Percentiles rank a stretch among this genome's conserved stretches.
Evolutionary conservation across 73 alveolate species (phyloP).

Genomic region (Paramecium tetraurelia): DNA sequence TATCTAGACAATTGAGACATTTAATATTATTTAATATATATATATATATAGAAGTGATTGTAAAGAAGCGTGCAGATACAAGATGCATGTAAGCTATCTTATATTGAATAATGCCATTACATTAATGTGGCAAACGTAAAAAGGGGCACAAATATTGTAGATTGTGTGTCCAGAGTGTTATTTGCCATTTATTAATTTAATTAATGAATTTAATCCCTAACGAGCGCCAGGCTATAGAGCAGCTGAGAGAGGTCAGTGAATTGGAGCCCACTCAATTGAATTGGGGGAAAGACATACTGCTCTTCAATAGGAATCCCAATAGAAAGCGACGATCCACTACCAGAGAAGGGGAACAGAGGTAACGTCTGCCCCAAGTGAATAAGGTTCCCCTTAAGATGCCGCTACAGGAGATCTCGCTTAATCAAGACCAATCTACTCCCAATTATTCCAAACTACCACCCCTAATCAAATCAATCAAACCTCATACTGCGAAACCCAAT

Average conservation of each 20-base stretch:
- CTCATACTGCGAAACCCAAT: neutral
- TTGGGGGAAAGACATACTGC: neutral
- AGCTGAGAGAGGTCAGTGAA: neutral
- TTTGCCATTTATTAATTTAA: neutral
- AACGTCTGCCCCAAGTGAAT: neutral
- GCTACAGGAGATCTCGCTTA: neutral
- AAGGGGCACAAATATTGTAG: constrained; percentile 20
- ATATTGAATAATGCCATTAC: neutral
- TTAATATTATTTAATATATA: neutral
- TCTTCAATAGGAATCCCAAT: neutral
- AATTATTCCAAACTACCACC: neutral
- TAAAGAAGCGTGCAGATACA: constrained; percentile 10
- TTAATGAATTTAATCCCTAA: neutral
- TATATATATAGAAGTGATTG: neutral
- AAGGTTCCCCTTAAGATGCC: neutral
- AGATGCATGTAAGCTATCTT: constrained; percentile 15
- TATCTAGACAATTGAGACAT: constrained; percentile 43
- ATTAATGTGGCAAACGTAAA: neutral
- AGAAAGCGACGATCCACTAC: neutral
- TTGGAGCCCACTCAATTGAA: neutral
- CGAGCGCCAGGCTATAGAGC: constrained; percentile 17
- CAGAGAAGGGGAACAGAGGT: neutral
- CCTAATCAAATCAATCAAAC: neutral
- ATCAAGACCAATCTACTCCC: neutral
- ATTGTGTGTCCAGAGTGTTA: constrained; percentile 24